A percentile compares a stretch with the other conserved stretches of the same genome.
Evolutionary conservation across 140 eudicot genomes (phyloP).

Genomic region (Anethum foeniculum): DNA sequence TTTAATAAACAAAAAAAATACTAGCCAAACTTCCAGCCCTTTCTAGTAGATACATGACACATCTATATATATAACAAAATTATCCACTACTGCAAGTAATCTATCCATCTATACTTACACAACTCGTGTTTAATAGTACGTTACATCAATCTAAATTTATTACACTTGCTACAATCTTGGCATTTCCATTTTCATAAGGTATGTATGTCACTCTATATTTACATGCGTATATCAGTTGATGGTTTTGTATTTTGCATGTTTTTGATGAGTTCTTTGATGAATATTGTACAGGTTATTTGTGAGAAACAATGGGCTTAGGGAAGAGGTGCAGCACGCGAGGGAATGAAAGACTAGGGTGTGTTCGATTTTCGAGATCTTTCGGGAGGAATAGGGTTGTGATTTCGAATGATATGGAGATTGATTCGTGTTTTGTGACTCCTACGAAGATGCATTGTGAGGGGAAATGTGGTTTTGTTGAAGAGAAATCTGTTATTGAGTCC

Average conservation of each 20-base stretch:
- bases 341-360: slow-evolving; percentile 27
- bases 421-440: slow-evolving; percentile 17
- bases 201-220: not conserved
- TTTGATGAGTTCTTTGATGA: slow-evolving; percentile 3
- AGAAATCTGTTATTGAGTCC: slow-evolving; percentile 45
- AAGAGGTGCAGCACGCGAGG: slow-evolving; percentile 13
- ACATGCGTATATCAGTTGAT: not conserved
- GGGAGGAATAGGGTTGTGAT: slow-evolving; percentile 45
- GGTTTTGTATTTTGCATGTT: slow-evolving; percentile 8
- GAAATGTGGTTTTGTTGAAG: slow-evolving; percentile 16
- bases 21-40: slow-evolving; percentile 32
- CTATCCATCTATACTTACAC: too few relatives aligned
- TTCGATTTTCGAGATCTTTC: slow-evolving; percentile 35
- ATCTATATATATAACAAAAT: not conserved
- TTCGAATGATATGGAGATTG: slow-evolving; percentile 29
- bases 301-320: slow-evolving; percentile 32
- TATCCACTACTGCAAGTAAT: slow-evolving; percentile 12
- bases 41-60: slow-evolving; percentile 12
- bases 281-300: slow-evolving; percentile 12
- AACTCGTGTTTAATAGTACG: slow-evolving; percentile 18
- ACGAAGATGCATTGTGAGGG: slow-evolving; percentile 31
- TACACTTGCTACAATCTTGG: slow-evolving; percentile 14
- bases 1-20: not conserved
- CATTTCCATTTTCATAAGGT: not conserved
- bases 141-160: slow-evolving; percentile 23